Percentiles rank a stretch among this genome's conserved stretches.
Evolutionary conservation across 2,329 filamentous ascomycete genomes (phyloP).

Genomic region (Fusarium setosum): DNA sequence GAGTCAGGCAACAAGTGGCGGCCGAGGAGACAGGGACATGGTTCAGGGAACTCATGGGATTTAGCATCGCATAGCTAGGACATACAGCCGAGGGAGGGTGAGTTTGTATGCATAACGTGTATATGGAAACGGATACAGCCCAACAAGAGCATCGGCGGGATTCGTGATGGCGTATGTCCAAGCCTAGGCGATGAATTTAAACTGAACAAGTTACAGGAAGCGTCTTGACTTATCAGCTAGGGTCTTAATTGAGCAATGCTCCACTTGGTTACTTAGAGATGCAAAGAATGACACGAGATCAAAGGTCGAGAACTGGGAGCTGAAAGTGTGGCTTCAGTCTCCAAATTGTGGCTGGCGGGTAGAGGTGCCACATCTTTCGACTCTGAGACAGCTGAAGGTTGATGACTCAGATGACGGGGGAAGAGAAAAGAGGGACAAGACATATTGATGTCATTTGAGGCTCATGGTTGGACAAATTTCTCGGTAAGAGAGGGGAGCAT

Average conservation of each 20-base stretch:
- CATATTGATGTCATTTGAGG: constrained; percentile 13
- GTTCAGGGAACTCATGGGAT: constrained; percentile 5
- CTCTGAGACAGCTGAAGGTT: constrained; percentile 5
- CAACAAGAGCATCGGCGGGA: not conserved
- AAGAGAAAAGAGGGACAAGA: not conserved
- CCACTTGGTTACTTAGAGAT: not conserved
- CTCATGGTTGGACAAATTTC: constrained; percentile 15
- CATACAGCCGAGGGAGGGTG: not conserved
- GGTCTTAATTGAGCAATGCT: not conserved
- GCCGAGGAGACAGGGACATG: not conserved
- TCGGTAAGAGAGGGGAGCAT: not conserved
- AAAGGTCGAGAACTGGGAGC: not conserved
- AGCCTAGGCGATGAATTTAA: not conserved
- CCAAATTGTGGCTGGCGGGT: constrained; percentile 10
- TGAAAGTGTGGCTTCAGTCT: constrained; percentile 5
- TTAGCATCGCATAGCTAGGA: constrained; percentile 22
- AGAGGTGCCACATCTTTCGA: constrained; percentile 20
- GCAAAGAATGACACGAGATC: not conserved
- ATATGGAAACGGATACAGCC: not conserved
- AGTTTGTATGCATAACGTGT: not conserved
- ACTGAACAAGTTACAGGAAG: not conserved
- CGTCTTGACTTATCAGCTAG: not conserved
- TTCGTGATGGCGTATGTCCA: not conserved
- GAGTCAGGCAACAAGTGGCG: not conserved
- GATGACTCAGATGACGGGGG: not conserved